Conservation (phyloP, 331 rosid genomes). For the Erythrophleum ivorense region DNA sequence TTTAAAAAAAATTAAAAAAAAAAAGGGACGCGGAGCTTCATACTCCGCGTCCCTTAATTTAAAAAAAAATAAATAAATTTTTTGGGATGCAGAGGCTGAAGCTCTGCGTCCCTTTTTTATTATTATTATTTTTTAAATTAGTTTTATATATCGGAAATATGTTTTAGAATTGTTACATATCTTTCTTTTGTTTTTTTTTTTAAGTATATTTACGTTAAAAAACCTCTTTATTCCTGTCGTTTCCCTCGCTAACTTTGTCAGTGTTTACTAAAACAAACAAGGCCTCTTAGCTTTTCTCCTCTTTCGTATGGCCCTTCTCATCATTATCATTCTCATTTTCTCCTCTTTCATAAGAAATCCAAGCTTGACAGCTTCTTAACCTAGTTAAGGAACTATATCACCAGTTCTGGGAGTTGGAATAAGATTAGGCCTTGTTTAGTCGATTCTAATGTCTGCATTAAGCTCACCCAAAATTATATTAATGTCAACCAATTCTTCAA, state of each 20-base stretch:
- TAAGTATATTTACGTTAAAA: no score
- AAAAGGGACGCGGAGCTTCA: no score
- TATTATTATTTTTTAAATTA: no score
- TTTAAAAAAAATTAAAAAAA: no score
- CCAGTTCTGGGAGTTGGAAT: slow-evolving; percentile 48
- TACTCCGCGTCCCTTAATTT: no score
- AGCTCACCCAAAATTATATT: slow-evolving; percentile 53
- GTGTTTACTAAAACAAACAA: slow-evolving; percentile 67
- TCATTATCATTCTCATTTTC: slow-evolving; percentile 58
- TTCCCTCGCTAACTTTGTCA: slow-evolving; percentile 67
- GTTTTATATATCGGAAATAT: no score
- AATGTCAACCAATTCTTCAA: slow-evolving; percentile 64
- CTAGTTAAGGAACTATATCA: slow-evolving; percentile 65
- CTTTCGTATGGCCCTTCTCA: slow-evolving; percentile 68
- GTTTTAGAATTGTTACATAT: no score
- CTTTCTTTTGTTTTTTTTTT: no score
- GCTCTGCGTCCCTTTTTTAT: no score
- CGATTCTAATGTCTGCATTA: slow-evolving; percentile 56
- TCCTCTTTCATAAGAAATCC: slow-evolving; percentile 63
- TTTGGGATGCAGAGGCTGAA: no score
- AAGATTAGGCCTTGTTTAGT: slow-evolving; percentile 68
- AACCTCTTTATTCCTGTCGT: slow-evolving; percentile 58
- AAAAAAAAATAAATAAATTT: no score
- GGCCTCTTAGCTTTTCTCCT: slow-evolving; percentile 73
- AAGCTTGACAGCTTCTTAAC: slow-evolving; percentile 62